Conservation (phyloP, 2,329 filamentous ascomycete species). For the Paecilomyces niveus region DNA sequence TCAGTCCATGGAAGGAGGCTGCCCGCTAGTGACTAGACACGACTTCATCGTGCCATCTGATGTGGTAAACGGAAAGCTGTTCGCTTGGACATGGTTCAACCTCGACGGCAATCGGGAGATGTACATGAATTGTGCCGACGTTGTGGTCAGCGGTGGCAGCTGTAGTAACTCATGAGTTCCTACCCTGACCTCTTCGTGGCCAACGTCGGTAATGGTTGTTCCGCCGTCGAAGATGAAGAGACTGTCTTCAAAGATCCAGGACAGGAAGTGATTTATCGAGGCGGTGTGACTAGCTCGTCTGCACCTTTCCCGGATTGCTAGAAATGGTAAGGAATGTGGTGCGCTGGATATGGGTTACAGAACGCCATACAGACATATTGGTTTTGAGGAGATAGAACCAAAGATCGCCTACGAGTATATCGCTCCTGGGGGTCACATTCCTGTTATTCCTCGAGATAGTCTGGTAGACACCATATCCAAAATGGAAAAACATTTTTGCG, state of each 20-base stretch:
- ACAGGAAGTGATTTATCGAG: not conserved
- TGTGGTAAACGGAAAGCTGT: slow-evolving; percentile 53
- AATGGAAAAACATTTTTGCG: not conserved
- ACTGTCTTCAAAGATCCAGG: not conserved
- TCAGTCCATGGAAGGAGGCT: slow-evolving; percentile 53
- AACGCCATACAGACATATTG: not conserved
- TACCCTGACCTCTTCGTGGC: not conserved
- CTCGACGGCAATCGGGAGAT: slow-evolving; percentile 70
- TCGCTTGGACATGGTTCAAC: slow-evolving; percentile 76
- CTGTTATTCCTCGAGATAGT: not conserved
- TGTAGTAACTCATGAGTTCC: not conserved
- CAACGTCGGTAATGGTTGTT: not conserved
- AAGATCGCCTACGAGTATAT: not conserved
- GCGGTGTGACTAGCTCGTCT: not conserved
- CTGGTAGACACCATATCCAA: not conserved
- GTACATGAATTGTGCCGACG: slow-evolving; percentile 78
- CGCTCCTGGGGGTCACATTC: not conserved
- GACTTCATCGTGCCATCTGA: slow-evolving; percentile 60
- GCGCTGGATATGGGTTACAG: not conserved
- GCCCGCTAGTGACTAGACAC: slow-evolving; percentile 47
- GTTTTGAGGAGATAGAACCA: not conserved
- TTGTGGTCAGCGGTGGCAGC: slow-evolving; percentile 49
- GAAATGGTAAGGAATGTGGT: not conserved
- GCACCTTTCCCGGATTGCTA: not conserved
- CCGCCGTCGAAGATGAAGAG: not conserved